These are phyloP conservation scores for Fraxinus pennsylvanica DNA, from an alignment of 257 asterid species.

Conservation along the genomic window DNA sequence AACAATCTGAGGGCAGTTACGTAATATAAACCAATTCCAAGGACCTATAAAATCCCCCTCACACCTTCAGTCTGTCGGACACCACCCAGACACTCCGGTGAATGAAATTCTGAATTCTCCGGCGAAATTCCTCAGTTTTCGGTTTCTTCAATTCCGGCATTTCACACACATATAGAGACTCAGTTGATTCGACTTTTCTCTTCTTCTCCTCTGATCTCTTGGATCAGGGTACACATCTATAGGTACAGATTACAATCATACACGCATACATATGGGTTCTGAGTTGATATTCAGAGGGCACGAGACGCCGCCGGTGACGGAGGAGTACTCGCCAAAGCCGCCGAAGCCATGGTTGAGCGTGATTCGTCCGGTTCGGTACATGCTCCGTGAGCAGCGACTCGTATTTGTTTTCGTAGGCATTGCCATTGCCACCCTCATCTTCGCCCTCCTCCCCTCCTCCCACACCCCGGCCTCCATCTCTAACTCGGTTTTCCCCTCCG, in stretches of 20 bases:
- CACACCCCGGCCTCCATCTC: conserved; percentile 25
- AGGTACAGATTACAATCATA: too few relatives aligned
- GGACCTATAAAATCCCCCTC: too few relatives aligned
- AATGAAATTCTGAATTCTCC: too few relatives aligned
- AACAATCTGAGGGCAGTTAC: too few relatives aligned
- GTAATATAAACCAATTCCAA: too few relatives aligned
- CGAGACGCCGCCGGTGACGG: conserved; percentile 56
- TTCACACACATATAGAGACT: too few relatives aligned
- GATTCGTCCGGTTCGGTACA: conserved; percentile 46
- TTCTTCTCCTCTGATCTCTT: background rate
- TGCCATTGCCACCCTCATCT: conserved; percentile 44
- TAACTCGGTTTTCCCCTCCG: conserved; percentile 33
- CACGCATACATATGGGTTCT: conserved; percentile 47
- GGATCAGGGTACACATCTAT: conserved; percentile 13
- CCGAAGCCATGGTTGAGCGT: conserved; percentile 50
- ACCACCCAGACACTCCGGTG: too few relatives aligned
- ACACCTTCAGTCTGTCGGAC: too few relatives aligned
- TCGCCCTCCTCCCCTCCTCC: conserved; percentile 25
- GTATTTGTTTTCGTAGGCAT: conserved; percentile 55
- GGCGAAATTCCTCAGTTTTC: too few relatives aligned
- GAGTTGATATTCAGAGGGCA: conserved; percentile 88
- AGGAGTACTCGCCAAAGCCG: conserved; percentile 65
- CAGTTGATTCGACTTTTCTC: background rate
- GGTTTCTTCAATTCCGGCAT: too few relatives aligned
- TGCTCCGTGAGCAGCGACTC: conserved; percentile 67